phyloP scores from a whole-genome alignment of 2,329 filamentous ascomycete species.

The Lachnellula hyalina region DNA sequence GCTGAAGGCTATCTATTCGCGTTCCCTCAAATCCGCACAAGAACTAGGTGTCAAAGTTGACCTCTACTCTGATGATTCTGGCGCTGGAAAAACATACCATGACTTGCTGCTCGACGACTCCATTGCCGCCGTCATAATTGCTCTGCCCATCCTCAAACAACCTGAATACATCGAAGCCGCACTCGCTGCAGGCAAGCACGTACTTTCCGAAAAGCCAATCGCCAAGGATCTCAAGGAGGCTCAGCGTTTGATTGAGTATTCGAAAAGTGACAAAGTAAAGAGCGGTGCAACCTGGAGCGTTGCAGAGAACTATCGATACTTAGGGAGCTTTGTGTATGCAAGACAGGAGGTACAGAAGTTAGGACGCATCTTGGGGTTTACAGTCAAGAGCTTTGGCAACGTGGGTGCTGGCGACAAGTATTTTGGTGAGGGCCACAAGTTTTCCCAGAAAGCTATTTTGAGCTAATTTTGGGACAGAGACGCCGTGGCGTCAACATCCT shows the following conservation, averaged over 20 bases:
- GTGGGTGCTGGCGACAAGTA: conserved; percentile 45
- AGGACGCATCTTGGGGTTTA: conserved; percentile 51
- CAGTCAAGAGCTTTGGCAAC: conserved; percentile 39
- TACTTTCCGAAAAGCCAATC: conserved; percentile 50
- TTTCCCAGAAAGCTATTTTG: background rate
- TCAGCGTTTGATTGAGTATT: conserved; percentile 43
- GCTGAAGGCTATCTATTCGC: conserved; percentile 45
- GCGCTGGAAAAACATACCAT: conserved; percentile 38
- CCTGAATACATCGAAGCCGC: conserved; percentile 45
- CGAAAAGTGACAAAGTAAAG: conserved; percentile 33
- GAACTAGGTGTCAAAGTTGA: conserved; percentile 37
- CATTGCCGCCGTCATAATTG: conserved; percentile 34
- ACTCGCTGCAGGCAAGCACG: conserved; percentile 47
- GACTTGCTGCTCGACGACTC: conserved; percentile 29
- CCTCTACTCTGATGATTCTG: conserved; percentile 30
- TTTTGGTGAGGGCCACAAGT: conserved; percentile 27
- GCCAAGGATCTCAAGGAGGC: conserved; percentile 44
- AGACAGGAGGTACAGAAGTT: conserved; percentile 44
- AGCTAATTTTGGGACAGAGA: conserved; percentile 33
- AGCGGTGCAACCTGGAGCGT: conserved; percentile 47
- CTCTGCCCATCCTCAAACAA: conserved; percentile 46
- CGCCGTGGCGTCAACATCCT: conserved; percentile 61
- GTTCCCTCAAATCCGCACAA: conserved; percentile 29
- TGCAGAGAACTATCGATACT: conserved; percentile 70
- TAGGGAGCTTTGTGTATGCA: conserved; percentile 49